These are phyloP conservation scores for Suillus paluster DNA, from an alignment of 768 basidiomycete genomes.

Conservation along the genomic window DNA sequence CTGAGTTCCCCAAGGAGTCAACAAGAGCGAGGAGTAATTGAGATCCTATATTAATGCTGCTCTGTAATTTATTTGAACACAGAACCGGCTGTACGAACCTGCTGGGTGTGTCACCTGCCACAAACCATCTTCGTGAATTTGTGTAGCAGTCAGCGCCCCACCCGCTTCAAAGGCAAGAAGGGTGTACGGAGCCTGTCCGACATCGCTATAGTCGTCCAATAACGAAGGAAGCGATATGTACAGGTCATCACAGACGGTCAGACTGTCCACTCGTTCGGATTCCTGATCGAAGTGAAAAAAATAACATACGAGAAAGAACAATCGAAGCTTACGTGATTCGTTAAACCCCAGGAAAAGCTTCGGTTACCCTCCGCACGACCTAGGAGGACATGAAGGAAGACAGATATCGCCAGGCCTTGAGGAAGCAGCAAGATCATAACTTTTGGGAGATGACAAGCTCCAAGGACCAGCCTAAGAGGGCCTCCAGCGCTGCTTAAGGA, in stretches of 20 bases:
- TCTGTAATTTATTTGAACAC: not conserved
- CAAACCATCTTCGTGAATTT: slow-evolving; percentile 33
- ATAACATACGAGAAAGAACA: not conserved
- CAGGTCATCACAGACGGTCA: slow-evolving; percentile 22
- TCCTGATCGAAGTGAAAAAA: not conserved
- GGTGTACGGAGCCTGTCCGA: slow-evolving; percentile 42
- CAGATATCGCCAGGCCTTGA: slow-evolving; percentile 7
- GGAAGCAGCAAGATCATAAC: slow-evolving; percentile 18
- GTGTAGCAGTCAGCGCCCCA: slow-evolving; percentile 38
- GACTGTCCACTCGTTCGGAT: slow-evolving; percentile 1
- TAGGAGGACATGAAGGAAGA: not conserved
- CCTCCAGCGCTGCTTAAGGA: slow-evolving; percentile 11
- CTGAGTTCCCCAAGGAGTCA: slow-evolving; percentile 47
- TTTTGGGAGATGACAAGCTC: slow-evolving; percentile 5
- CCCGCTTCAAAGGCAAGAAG: slow-evolving; percentile 46
- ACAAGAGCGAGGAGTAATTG: slow-evolving; percentile 48
- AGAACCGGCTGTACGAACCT: slow-evolving; percentile 36
- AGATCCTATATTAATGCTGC: slow-evolving; percentile 40
- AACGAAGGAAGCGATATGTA: slow-evolving; percentile 11
- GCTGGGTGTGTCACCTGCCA: slow-evolving; percentile 45
- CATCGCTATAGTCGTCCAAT: not conserved
- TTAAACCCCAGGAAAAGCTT: slow-evolving; percentile 10
- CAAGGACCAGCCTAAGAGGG: slow-evolving; percentile 22
- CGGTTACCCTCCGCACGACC: not conserved
- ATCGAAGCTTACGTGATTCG: slow-evolving; percentile 1